Evolutionary conservation across 805 yeast genomes (phyloP).

Genomic region (Candida oleophila): DNA sequence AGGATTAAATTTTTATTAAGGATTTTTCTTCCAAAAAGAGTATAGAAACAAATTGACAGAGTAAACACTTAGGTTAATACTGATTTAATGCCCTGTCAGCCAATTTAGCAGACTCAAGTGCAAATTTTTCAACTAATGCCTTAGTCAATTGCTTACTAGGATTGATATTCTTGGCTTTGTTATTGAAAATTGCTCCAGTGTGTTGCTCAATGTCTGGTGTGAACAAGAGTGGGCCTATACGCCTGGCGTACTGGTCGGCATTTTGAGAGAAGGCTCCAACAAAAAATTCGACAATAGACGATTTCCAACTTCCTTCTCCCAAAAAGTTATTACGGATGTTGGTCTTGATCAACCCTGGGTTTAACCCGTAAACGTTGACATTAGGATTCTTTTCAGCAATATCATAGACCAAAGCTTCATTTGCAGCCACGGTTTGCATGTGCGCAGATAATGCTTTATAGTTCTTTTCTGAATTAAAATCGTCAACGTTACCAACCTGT

Average conservation of each 20-base stretch:
- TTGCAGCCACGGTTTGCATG: slow-evolving; percentile 43
- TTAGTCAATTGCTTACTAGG: background rate
- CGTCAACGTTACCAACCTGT: slow-evolving; percentile 30
- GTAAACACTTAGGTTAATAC: too few relatives aligned
- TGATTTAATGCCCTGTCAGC: too few relatives aligned
- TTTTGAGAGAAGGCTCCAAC: slow-evolving; percentile 28
- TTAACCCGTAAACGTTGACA: slow-evolving; percentile 32
- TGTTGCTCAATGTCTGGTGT: background rate
- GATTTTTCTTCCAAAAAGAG: too few relatives aligned
- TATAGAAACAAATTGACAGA: too few relatives aligned
- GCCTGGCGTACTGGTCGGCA: slow-evolving; percentile 32
- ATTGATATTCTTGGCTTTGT: background rate
- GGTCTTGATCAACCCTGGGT: slow-evolving; percentile 40
- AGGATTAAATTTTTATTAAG: too few relatives aligned
- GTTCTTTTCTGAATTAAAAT: slow-evolving; percentile 29
- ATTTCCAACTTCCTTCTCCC: slow-evolving; percentile 25
- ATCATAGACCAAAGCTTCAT: slow-evolving; percentile 32
- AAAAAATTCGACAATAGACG: slow-evolving; percentile 21
- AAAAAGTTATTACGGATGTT: slow-evolving; percentile 30
- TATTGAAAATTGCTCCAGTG: background rate
- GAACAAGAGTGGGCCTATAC: slow-evolving; percentile 20
- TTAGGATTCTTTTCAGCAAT: slow-evolving; percentile 14
- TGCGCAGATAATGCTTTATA: slow-evolving; percentile 30
- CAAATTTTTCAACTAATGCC: background rate
- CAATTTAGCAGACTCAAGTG: background rate